Evolutionary conservation across 1,139 yeast genomes (phyloP).

Genomic region (Zygosaccharomyces pseudobailii): DNA sequence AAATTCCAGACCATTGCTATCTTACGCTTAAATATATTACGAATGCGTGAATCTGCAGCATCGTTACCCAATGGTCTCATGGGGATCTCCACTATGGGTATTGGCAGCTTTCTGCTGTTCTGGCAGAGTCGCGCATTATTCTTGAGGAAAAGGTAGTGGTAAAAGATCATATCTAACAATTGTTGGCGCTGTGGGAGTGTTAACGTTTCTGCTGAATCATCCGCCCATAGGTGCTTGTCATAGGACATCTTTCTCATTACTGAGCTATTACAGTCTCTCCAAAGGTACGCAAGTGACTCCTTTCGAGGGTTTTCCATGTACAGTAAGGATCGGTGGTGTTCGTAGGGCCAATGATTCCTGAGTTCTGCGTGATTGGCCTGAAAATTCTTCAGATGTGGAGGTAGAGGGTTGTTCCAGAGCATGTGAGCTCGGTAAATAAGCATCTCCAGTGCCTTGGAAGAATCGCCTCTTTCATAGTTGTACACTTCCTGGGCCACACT

Average conservation of each 20-base stretch:
- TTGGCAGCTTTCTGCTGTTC: constrained; percentile 14
- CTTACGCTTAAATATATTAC: constrained; percentile 18
- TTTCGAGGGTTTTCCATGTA: constrained; percentile 14
- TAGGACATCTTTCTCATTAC: constrained; percentile 12
- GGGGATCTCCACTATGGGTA: constrained; percentile 24
- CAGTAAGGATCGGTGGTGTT: constrained; percentile 15
- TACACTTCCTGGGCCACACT: background rate
- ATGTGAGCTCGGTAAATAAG: constrained; percentile 16
- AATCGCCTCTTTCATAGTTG: background rate
- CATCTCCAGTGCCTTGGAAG: constrained; percentile 12
- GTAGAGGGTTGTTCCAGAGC: constrained; percentile 13
- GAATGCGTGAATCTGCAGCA: constrained; percentile 18
- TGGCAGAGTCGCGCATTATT: constrained; percentile 16
- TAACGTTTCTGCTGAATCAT: constrained; percentile 1
- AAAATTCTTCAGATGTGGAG: constrained; percentile 14
- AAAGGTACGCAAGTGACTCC: constrained; percentile 13
- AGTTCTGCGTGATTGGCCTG: constrained; percentile 13
- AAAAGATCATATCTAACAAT: constrained; percentile 13
- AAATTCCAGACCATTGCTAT: constrained; percentile 12
- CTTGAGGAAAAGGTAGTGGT: constrained; percentile 20
- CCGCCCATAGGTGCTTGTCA: constrained; percentile 13
- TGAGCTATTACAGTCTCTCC: constrained; percentile 12
- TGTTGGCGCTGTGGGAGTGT: constrained; percentile 10
- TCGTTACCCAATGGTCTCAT: constrained; percentile 23
- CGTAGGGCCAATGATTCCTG: constrained; percentile 22